phyloP scores from a whole-genome alignment of 768 basidiomycete species.

The Hericium rajendrae region DNA sequence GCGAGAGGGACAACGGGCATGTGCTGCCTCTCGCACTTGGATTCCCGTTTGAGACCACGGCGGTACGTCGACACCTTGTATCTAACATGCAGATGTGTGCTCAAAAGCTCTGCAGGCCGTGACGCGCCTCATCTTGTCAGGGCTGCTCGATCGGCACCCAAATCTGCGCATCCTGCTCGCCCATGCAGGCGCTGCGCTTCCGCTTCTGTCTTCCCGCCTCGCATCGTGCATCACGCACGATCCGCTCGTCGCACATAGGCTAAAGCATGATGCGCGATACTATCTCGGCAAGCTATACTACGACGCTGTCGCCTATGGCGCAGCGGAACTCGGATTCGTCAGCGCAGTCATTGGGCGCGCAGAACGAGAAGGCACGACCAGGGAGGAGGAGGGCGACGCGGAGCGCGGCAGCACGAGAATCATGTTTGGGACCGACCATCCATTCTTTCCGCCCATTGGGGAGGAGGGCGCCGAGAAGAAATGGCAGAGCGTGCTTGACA shows the following conservation, averaged over 20 bases:
- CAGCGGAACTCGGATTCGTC: conserved; percentile 76
- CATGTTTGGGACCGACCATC: conserved; percentile 84
- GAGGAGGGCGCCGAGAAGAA: conserved; percentile 44
- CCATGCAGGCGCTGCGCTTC: conserved; percentile 80
- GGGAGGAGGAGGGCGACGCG: conserved; percentile 22
- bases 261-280: conserved; percentile 75
- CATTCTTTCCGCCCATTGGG: conserved; percentile 80
- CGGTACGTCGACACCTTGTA: conserved; percentile 38
- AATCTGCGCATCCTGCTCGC: conserved; percentile 69
- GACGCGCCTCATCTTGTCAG: conserved; percentile 73
- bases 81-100: neutral
- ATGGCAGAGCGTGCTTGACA: conserved; percentile 83
- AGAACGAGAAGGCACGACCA: conserved; percentile 5
- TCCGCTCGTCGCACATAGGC: conserved; percentile 61
- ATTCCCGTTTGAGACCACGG: conserved; percentile 87
- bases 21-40: conserved; percentile 81
- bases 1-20: conserved; percentile 72
- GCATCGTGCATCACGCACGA: conserved; percentile 83
- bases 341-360: conserved; percentile 62
- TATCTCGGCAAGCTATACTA: conserved; percentile 75
- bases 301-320: conserved; percentile 84
- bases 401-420: conserved; percentile 47
- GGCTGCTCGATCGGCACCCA: conserved; percentile 74
- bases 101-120: conserved; percentile 34
- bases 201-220: conserved; percentile 75